These are phyloP conservation scores for Falciphora oryzae DNA, from an alignment of 2,329 filamentous ascomycete species.

Conservation along the genomic window DNA sequence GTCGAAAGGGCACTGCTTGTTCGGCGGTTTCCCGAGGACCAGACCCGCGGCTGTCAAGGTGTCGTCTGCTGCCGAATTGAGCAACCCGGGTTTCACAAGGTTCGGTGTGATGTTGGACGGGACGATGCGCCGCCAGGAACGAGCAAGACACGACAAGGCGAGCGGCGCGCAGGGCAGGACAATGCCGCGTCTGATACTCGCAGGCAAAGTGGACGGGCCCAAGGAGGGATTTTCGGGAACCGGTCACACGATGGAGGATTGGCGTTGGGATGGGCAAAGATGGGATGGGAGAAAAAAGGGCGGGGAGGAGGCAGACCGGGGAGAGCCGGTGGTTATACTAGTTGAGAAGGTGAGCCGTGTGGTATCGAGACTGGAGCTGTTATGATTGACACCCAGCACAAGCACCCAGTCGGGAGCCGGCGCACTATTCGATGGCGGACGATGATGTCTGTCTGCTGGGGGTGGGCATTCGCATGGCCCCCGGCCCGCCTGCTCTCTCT, in stretches of 20 bases:
- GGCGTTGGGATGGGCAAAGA: conserved; percentile 8
- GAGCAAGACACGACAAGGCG: neutral
- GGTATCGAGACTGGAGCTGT: conserved; percentile 10
- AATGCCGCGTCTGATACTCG: conserved; percentile 10
- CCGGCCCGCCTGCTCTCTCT: no score
- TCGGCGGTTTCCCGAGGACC: neutral
- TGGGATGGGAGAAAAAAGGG: conserved; percentile 7
- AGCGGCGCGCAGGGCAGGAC: conserved; percentile 1
- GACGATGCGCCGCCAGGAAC: neutral
- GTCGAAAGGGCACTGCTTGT: neutral
- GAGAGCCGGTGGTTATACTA: conserved; percentile 5
- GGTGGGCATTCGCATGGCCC: neutral
- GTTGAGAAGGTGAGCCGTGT: conserved; percentile 7
- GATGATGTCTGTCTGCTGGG: conserved; percentile 8
- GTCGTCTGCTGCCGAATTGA: conserved; percentile 1
- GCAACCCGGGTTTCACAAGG: conserved; percentile 8
- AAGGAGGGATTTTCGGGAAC: conserved; percentile 10
- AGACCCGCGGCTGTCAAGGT: conserved; percentile 4
- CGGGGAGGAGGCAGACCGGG: conserved; percentile 7
- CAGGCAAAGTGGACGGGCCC: neutral
- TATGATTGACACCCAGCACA: conserved; percentile 10
- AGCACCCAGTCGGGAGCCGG: conserved; percentile 8
- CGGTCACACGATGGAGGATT: conserved; percentile 10
- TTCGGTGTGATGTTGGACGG: neutral
- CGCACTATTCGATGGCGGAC: conserved; percentile 1